Evolutionary conservation across 495 filamentous ascomycete genomes (phyloP), one percentile per base, ranked within the genome.

Genomic region (Penicillium malachiteum): DNA sequence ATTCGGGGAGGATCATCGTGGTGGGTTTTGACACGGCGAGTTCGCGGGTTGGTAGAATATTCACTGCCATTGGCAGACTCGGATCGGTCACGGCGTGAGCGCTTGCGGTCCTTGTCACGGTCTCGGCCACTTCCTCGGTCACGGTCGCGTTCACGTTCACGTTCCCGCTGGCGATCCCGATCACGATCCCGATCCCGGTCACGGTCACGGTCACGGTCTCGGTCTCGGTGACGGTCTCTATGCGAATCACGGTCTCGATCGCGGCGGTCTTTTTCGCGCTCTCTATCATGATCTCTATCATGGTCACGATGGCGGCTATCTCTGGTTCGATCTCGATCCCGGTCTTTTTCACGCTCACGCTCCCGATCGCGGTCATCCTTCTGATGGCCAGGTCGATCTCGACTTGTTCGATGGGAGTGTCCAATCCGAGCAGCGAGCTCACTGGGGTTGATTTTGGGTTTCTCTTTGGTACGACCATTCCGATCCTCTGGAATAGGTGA

Each of bases 31-130:
- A 64, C 64, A 52, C 77, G 70, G 52, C 72, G 66, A 52, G 79
- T 68, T 66, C 78, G 62, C 48, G 72, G 65, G 62, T 65, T 65
- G 37, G 64, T 62, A 14, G 68, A 65, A 26, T 70, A 67, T 33
- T 78, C 71, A 37, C 65, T 70, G 41, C 63, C 64, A 17, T 65
- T 62, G 1, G 65, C 60, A 3, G 79, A 78, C n/a, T 63, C 68
- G 9, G 77, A 77, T 11, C 77, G 74, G 35, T 82, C 81, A 16
- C 79, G 80, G 18, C 77, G 77, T 16, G 80, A 78, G 8, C 78
- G 72, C 63, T 87, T 87, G 62, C 78, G 75, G 58, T 79, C 77
- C 55, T 78, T 70, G 5, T 82, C 75, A 5, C 76, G 71, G 14
- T 80, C 74, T 17, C 75, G 63, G 9, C 81, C 76, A 12, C 68